phyloP scores from a whole-genome alignment of 371 early-diverging fungal species.

The Capillidium heterosporum region DNA sequence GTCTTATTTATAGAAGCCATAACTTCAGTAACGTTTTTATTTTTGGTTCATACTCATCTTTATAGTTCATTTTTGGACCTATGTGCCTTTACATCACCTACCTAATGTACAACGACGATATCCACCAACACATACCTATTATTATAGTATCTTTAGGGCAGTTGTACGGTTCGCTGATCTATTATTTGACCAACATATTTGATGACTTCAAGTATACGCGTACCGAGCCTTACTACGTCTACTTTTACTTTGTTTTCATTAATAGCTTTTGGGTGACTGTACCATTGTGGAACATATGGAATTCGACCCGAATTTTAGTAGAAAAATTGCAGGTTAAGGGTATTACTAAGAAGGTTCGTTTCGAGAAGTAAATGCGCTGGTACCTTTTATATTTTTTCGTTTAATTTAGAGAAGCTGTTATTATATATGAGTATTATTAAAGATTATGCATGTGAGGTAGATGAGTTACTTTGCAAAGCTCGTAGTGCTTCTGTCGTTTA shows the following conservation, averaged over 20 bases:
- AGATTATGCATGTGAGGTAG: too few species aligned
- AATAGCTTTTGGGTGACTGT: conserved; percentile 2
- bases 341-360: too few species aligned
- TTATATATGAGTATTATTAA: too few species aligned
- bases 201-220: not conserved
- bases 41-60: not conserved
- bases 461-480: too few species aligned
- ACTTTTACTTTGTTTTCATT: not conserved
- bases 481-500: too few species aligned
- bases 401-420: too few species aligned
- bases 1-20: conserved; percentile 65
- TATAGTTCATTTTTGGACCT: conserved; percentile 4
- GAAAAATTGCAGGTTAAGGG: not conserved
- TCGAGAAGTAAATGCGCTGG: too few species aligned
- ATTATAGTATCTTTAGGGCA: conserved; percentile 2
- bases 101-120: not conserved
- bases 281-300: not conserved
- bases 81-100: not conserved
- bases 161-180: not conserved
- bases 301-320: not conserved
- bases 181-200: not conserved
- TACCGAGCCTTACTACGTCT: not conserved
- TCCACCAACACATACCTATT: not conserved
- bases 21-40: conserved; percentile 41
- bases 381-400: too few species aligned